Base-by-base conservation (phyloP, 2,329 filamentous ascomycete species). In the Aspergillus pseudoglaucus region DNA sequence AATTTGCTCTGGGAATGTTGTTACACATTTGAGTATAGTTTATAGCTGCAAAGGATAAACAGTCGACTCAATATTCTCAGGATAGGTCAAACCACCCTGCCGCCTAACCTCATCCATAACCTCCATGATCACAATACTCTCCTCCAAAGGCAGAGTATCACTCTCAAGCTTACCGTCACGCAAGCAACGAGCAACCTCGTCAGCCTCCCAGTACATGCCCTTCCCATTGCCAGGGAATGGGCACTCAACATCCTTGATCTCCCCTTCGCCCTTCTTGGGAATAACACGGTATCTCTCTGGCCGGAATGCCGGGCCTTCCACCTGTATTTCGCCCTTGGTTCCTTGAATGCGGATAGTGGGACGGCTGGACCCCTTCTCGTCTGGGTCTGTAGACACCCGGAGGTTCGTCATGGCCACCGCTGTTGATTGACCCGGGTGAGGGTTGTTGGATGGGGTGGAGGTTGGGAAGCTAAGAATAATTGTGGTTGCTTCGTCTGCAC, bases 161-260 rank as follows among this genome's bases (percentile, higher is more conserved):
- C 88, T 89, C 74, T 95, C 84, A 60, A 84, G 79, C 69, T 82
- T 82, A 18, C 88, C 87, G 63, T 93, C 88, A 39, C 85, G 76
- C 48, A 95, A 63, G 56, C 85, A 88, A 41, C 83, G 76, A 23
- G 84, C 87, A 54, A 81, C 85, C 73, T 89, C 87, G 64, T 90
- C 87, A 1, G 88, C 88, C 66, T 90, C 86, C 85, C 85, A 91
- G 71, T 88, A 93, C 87, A 94, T 93, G 44, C 88, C 89, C 54
- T 88, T 84, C 9, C 88, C 88, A 57, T 75, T 69, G 12, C 75
- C 78, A 23, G 81, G 80, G 49, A 78, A 71, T 10, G 62, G 58
- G 46, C 57, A 61, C 40, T 68, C 65, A 56, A 70, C 62, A 37
- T 72, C 63, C 42, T 59, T 57, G 5, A 67, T 55, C 57, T 80